These are phyloP conservation scores for Crithidia acanthocephali DNA, from an alignment of 208 protist species.

Conservation along the genomic window DNA sequence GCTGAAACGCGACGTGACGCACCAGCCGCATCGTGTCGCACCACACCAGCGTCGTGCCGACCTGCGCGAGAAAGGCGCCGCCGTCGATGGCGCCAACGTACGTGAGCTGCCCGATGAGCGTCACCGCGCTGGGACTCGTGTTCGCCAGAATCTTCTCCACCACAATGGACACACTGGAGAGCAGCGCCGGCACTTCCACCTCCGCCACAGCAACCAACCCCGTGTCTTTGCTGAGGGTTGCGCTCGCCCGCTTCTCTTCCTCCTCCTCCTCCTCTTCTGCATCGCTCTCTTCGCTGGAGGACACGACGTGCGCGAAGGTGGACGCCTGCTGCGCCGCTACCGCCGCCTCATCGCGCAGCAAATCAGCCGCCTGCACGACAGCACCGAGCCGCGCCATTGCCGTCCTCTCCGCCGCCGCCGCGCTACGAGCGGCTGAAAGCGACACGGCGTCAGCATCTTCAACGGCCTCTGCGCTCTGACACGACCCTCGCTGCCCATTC, in stretches of 20 bases:
- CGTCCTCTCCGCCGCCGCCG: background rate
- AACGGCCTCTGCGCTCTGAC: background rate
- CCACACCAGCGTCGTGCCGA: conserved; percentile 66
- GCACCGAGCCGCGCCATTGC: conserved; percentile 14
- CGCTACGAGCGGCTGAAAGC: background rate
- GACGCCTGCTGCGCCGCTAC: background rate
- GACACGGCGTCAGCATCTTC: too few species aligned
- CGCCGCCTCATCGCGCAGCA: conserved; percentile 22
- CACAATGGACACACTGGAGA: conserved; percentile 61
- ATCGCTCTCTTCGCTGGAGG: conserved; percentile 1
- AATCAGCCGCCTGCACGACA: conserved; percentile 28
- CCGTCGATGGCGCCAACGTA: conserved; percentile 68
- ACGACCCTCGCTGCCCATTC: background rate
- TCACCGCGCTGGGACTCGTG: conserved; percentile 52
- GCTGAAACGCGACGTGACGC: conserved; percentile 74
- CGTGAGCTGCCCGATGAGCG: conserved; percentile 59
- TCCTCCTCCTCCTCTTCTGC: background rate
- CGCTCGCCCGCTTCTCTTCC: background rate
- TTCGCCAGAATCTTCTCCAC: conserved; percentile 38
- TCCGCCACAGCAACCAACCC: conserved; percentile 21
- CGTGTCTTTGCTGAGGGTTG: background rate
- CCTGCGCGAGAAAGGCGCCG: conserved; percentile 72
- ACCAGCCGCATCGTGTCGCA: conserved; percentile 68
- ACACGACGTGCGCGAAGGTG: conserved; percentile 10
- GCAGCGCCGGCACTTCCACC: conserved; percentile 24